phyloP scores from a whole-genome alignment of 306 rosid genomes.

The Prinsepia uniflora region DNA sequence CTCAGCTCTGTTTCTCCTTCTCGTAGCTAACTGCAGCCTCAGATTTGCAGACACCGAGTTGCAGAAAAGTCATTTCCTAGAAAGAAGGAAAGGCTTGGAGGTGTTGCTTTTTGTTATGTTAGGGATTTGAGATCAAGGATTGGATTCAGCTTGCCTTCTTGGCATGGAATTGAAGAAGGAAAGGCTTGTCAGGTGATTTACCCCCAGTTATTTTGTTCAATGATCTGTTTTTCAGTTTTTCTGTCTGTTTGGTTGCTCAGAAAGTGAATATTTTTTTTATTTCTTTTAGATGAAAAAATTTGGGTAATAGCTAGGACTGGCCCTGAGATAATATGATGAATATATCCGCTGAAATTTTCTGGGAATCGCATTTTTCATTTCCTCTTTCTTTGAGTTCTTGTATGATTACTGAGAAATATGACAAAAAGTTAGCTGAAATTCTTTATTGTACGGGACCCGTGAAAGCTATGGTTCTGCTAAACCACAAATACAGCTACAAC shows the following conservation, averaged over 20 bases:
- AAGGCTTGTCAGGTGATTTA: slow-evolving; percentile 64
- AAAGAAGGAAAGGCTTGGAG: neutral
- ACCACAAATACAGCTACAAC: neutral
- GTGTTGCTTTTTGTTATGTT: neutral
- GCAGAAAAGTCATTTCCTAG: neutral
- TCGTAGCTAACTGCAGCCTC: neutral
- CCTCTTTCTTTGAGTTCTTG: neutral
- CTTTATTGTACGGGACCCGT: neutral
- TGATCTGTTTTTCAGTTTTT: neutral
- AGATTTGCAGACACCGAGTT: slow-evolving; percentile 15
- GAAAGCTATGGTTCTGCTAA: neutral
- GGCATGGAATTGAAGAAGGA: slow-evolving; percentile 66
- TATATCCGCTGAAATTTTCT: neutral
- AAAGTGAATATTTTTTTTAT: neutral
- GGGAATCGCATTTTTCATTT: neutral
- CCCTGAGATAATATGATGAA: neutral
- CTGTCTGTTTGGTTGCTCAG: slow-evolving; percentile 5
- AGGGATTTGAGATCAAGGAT: slow-evolving; percentile 33
- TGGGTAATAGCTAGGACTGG: neutral
- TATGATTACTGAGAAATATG: slow-evolving; percentile 8
- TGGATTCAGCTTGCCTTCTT: slow-evolving; percentile 20
- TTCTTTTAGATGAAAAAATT: neutral
- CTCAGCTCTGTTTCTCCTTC: neutral
- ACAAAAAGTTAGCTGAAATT: neutral
- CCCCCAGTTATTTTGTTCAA: neutral